Percentiles rank a stretch among this genome's conserved stretches.
phyloP scores from a whole-genome alignment of 2,329 filamentous ascomycete species.

The Ampelomyces quisqualis region DNA sequence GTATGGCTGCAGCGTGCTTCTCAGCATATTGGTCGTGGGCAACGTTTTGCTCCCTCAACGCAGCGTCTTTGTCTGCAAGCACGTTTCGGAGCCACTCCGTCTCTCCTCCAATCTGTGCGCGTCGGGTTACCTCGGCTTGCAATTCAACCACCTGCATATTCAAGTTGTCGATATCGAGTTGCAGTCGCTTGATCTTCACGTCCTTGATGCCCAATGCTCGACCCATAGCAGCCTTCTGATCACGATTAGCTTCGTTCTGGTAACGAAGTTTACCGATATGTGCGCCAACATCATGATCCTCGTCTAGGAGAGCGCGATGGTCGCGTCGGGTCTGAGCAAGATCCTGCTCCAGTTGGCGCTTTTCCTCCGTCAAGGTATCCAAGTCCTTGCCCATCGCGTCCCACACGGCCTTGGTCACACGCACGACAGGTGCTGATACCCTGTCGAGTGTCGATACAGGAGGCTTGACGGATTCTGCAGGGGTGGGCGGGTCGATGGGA shows the following conservation, averaged over 20 bases:
- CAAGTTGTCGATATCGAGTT: conserved; percentile 14
- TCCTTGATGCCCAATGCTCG: conserved; percentile 19
- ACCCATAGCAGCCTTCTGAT: conserved; percentile 20
- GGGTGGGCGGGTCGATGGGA: conserved; percentile 6
- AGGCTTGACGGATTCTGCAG: conserved; percentile 4
- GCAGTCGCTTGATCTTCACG: conserved; percentile 14
- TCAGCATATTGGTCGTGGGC: neutral
- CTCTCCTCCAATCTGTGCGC: conserved; percentile 7
- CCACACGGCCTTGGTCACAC: conserved; percentile 11
- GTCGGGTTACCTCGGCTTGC: neutral
- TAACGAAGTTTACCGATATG: conserved; percentile 17
- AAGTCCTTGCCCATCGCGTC: conserved; percentile 4
- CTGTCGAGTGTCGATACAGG: neutral
- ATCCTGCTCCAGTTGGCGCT: conserved; percentile 7
- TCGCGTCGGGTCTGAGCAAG: neutral
- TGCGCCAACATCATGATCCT: conserved; percentile 2
- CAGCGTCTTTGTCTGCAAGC: too few relatives aligned
- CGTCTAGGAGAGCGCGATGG: neutral
- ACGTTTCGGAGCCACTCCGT: conserved; percentile 9
- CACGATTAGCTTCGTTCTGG: conserved; percentile 20
- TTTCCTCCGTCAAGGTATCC: conserved; percentile 4
- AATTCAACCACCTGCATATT: conserved; percentile 1
- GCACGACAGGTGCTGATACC: conserved; percentile 3
- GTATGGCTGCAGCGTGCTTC: neutral
- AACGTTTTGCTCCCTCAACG: conserved; percentile 1